A percentile compares a stretch with the other conserved stretches of the same genome.
These are phyloP conservation scores for Zea luxurians DNA, from an alignment of 176 grass and related monocot species.

Conservation along the genomic window DNA sequence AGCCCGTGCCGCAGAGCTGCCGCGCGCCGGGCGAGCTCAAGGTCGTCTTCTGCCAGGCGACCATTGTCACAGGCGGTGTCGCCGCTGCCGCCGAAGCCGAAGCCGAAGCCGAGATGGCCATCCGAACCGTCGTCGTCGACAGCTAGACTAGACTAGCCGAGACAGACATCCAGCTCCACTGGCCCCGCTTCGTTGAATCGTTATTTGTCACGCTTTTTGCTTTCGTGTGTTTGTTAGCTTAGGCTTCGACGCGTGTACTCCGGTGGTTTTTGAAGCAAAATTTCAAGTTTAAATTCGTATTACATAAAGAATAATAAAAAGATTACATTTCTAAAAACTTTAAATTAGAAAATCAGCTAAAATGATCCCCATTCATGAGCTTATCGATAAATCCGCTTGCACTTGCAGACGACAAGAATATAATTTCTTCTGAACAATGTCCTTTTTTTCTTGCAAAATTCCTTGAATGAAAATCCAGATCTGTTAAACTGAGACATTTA, in stretches of 20 bases:
- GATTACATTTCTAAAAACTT: too few species aligned
- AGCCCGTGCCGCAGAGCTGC: conserved; percentile 59
- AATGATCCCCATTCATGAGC: too few species aligned
- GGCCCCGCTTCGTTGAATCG: neutral
- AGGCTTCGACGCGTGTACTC: neutral
- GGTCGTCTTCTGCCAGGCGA: conserved; percentile 46
- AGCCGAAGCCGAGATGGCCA: conserved; percentile 20
- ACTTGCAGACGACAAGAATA: too few species aligned
- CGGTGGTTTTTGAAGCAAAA: too few species aligned
- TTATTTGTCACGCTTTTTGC: neutral
- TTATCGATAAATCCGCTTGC: too few species aligned
- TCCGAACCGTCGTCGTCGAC: conserved; percentile 39
- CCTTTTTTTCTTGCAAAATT: too few species aligned
- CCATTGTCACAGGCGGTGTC: neutral
- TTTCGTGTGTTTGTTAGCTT: neutral
- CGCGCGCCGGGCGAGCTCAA: conserved; percentile 51
- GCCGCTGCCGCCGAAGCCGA: neutral
- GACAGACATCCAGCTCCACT: neutral
- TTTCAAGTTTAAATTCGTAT: too few species aligned
- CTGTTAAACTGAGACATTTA: too few species aligned
- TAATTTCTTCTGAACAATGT: too few species aligned
- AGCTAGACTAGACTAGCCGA: conserved; percentile 23
- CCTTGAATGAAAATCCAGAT: too few species aligned
- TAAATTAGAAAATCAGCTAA: too few species aligned
- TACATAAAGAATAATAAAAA: too few species aligned